Conservation (phyloP, 345 rosid genomes). For the Camelina neglecta region DNA sequence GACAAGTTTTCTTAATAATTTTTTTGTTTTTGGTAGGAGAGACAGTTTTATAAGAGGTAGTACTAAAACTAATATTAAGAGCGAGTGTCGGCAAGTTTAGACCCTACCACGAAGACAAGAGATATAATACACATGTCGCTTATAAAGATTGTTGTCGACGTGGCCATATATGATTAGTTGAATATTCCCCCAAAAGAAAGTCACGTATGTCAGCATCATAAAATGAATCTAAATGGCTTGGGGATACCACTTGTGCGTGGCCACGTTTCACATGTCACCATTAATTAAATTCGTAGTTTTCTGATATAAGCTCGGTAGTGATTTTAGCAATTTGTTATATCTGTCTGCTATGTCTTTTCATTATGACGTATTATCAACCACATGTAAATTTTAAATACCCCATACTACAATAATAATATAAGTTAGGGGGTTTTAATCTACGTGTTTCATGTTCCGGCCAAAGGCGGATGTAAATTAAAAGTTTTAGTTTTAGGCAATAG, state of each 20-base stretch:
- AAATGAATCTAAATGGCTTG: slow-evolving; percentile 25
- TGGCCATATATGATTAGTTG: slow-evolving; percentile 20
- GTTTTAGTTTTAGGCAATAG: too few species aligned
- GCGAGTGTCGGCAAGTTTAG: slow-evolving; percentile 36
- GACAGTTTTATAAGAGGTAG: not conserved
- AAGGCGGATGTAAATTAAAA: too few species aligned
- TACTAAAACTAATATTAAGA: not conserved
- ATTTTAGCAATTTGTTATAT: not conserved
- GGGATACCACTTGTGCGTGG: slow-evolving; percentile 15
- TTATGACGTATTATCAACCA: not conserved
- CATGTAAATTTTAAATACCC: too few species aligned
- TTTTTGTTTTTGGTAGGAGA: not conserved
- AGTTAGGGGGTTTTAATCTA: too few species aligned
- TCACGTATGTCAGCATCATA: slow-evolving; percentile 29
- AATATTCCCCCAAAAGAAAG: slow-evolving; percentile 4
- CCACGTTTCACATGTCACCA: slow-evolving; percentile 29
- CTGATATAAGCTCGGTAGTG: slow-evolving; percentile 5
- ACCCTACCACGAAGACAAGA: slow-evolving; percentile 32
- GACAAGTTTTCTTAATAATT: not conserved
- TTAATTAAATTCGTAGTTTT: slow-evolving; percentile 12
- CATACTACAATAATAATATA: too few species aligned
- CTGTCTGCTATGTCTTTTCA: slow-evolving; percentile 8
- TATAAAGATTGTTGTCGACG: not conserved
- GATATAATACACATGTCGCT: slow-evolving; percentile 25
- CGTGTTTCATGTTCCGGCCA: too few species aligned